These are phyloP conservation scores for Sugiyamaella marilandica DNA, from an alignment of 805 yeast genomes.

Conservation along the genomic window DNA sequence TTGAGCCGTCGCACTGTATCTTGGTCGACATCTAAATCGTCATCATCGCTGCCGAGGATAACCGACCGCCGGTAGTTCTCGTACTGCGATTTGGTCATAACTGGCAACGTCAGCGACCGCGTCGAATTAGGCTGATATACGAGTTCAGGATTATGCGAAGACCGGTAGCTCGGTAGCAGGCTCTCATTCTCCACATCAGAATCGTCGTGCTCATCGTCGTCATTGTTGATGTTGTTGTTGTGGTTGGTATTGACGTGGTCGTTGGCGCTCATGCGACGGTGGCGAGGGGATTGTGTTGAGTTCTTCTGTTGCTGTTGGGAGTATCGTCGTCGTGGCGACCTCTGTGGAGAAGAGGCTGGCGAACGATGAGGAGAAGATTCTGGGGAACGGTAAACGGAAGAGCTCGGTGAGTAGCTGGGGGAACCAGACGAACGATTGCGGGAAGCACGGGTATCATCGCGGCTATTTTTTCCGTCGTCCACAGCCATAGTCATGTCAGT, in stretches of 20 bases:
- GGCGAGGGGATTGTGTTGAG: not conserved
- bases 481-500: not conserved
- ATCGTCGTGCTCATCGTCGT: constrained; percentile 2
- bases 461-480: not conserved
- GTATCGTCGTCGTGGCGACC: not conserved
- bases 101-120: constrained; percentile 8
- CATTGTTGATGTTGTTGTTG: too few species aligned
- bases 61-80: constrained; percentile 23
- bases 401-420: not conserved
- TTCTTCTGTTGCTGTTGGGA: not conserved
- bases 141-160: constrained; percentile 11
- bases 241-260: not conserved
- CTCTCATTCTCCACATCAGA: constrained; percentile 20
- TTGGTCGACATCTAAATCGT: not conserved
- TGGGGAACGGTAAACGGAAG: not conserved
- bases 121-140: constrained; percentile 4
- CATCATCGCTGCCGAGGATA: constrained; percentile 9
- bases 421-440: not conserved
- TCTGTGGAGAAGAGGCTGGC: not conserved
- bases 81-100: constrained; percentile 30
- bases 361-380: not conserved
- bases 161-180: constrained; percentile 14
- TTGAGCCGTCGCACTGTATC: not conserved
- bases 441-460: not conserved
- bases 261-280: not conserved